Conservation (phyloP, 441 rosid species). For the Adansonia rubrostipa region DNA sequence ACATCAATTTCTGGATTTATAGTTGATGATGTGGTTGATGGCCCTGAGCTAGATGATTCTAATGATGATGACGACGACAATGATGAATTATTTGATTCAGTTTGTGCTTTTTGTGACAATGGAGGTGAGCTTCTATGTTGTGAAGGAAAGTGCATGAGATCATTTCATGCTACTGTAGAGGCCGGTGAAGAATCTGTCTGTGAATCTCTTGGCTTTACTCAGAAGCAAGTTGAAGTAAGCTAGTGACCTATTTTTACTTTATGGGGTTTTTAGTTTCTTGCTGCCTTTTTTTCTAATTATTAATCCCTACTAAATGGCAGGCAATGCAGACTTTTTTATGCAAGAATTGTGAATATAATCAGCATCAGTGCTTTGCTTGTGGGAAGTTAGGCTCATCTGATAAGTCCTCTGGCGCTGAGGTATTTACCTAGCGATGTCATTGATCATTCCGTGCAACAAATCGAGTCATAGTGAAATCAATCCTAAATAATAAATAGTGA, state of each 20-base stretch:
- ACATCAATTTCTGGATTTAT: conserved; percentile 54
- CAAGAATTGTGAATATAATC: conserved; percentile 75
- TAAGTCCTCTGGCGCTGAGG: conserved; percentile 73
- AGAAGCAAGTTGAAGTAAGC: conserved; percentile 69
- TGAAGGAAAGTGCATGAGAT: conserved; percentile 91
- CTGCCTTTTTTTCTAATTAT: neutral
- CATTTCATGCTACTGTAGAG: conserved; percentile 75
- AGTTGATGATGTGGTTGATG: conserved; percentile 57
- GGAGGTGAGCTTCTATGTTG: conserved; percentile 86
- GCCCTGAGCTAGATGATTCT: conserved; percentile 47
- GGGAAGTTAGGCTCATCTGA: conserved; percentile 81
- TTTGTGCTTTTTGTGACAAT: conserved; percentile 90
- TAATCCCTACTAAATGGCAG: conserved; percentile 43
- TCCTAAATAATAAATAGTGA: neutral
- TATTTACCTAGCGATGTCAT: conserved; percentile 28
- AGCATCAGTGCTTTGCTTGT: conserved; percentile 87
- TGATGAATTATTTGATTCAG: conserved; percentile 65
- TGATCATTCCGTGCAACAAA: neutral
- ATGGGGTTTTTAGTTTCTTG: conserved; percentile 9
- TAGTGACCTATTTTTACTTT: conserved; percentile 31
- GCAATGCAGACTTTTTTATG: conserved; percentile 62
- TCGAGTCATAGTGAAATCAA: neutral
- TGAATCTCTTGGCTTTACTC: conserved; percentile 65
- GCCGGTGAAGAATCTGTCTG: conserved; percentile 70
- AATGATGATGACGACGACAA: conserved; percentile 53